Base-by-base conservation (phyloP, 352 stramenopile genomes). In the Sclerospora graminicola region DNA sequence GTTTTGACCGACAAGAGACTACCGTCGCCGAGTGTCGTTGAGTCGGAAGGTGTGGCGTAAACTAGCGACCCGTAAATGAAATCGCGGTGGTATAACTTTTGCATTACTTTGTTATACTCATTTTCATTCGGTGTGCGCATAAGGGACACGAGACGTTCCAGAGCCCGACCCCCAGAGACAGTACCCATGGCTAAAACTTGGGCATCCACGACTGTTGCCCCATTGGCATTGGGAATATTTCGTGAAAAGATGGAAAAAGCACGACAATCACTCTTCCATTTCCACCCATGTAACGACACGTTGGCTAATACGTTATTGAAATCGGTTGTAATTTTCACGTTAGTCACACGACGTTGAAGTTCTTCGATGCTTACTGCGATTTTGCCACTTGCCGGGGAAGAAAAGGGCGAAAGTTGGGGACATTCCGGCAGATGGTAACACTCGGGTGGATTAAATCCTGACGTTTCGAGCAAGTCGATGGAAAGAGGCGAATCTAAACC, bases 1-100 rank as follows among this genome's bases (percentile, higher is more conserved):
- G 61, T 71, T 40, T 68, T 71, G 42, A 71, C 61, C 6, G 47
- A 41, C 29, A 65, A 24, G 2, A 57, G 32, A 7, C 41, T 52
- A 11, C 31, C 42, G 30, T 57, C 44, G 0, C 32, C 43, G 6
- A 36, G 23, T 19, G 19, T 20, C 0, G 38, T 41, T 2, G 43
- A 36, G 16, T 50, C 21, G 0, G 37, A 52, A 0, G 43, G 24
- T 8, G 45, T 36, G 5, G 58, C 31, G 28, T 70, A 51, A 8
- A 68, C 63, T 40, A 78, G n/a, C 1, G 63, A 68, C 2, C 66
- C 63, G 40, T 70, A 72, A 43, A 78, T 72, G 28, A 75, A 78
- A 24, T 72, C 48, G 0, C 54, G 40, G 37, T 66, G 54, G 57
- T 66, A 72, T 3, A 75, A 20, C 5, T 51, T 27, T 16, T 59